phyloP scores from a whole-genome alignment of 768 basidiomycete species.

The Collybia mongolica region DNA sequence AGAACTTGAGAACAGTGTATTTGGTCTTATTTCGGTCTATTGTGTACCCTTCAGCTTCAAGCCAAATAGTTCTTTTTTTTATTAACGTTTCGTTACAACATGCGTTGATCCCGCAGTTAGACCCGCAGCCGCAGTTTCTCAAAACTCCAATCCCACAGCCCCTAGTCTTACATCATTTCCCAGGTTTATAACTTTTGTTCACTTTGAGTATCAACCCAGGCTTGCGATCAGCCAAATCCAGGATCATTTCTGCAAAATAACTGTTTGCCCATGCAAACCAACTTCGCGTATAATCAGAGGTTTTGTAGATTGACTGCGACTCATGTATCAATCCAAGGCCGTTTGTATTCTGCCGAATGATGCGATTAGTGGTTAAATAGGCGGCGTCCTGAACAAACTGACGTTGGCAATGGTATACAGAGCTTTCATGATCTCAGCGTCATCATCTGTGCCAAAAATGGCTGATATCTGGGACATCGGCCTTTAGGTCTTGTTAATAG shows the following conservation, averaged over 20 bases:
- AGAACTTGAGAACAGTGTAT: background rate
- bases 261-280: conserved; percentile 88
- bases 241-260: conserved; percentile 80
- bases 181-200: conserved; percentile 55
- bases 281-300: conserved; percentile 57
- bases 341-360: conserved; percentile 55
- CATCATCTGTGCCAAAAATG: conserved; percentile 74
- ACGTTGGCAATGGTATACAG: conserved; percentile 72
- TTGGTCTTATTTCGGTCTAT: conserved; percentile 5
- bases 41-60: background rate
- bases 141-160: too few relatives aligned
- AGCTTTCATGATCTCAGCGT: conserved; percentile 60
- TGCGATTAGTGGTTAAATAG: too few relatives aligned
- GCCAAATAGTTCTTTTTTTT: background rate
- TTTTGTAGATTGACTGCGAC: conserved; percentile 61
- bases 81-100: background rate
- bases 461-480: conserved; percentile 80
- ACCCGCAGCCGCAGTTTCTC: conserved; percentile 6
- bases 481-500: conserved; percentile 31
- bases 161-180: conserved; percentile 25
- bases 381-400: conserved; percentile 19
- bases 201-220: conserved; percentile 63
- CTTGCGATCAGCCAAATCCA: conserved; percentile 74
- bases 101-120: conserved; percentile 5
- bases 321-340: conserved; percentile 81